Percentiles rank a stretch among this genome's conserved stretches.
phyloP scores from a whole-genome alignment of 495 filamentous ascomycete species.

The Penicillium parvum region DNA sequence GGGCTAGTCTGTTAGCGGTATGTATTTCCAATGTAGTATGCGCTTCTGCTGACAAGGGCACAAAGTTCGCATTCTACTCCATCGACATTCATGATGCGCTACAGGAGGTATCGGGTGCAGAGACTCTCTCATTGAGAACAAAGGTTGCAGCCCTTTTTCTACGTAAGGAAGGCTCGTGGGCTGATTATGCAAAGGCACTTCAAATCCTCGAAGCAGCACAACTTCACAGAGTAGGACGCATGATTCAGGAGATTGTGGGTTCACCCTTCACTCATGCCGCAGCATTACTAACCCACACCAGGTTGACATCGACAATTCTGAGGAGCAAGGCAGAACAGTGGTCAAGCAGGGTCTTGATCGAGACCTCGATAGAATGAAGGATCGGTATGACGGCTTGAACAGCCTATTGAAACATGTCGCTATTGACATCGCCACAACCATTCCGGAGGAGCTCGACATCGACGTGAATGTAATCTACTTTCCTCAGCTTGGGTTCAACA shows the following conservation, averaged over 20 bases:
- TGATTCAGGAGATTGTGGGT: constrained; percentile 61
- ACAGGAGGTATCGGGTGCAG: constrained; percentile 54
- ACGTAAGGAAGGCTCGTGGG: neutral
- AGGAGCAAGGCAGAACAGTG: constrained; percentile 66
- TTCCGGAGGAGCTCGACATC: constrained; percentile 58
- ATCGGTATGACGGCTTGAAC: constrained; percentile 70
- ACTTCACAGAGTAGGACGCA: constrained; percentile 62
- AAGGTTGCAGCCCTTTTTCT: neutral
- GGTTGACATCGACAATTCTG: constrained; percentile 81
- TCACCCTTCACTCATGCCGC: neutral
- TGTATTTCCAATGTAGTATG: constrained; percentile 5
- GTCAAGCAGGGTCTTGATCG: constrained; percentile 69
- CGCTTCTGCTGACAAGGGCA: constrained; percentile 20
- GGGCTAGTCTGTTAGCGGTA: constrained; percentile 60
- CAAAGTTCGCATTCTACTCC: constrained; percentile 61
- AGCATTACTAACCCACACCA: constrained; percentile 19
- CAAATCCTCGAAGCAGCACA: constrained; percentile 42
- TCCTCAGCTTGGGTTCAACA: constrained; percentile 86
- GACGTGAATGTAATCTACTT: constrained; percentile 80
- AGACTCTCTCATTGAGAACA: constrained; percentile 33
- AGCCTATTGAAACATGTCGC: constrained; percentile 64
- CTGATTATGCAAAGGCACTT: constrained; percentile 31
- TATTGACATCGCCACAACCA: constrained; percentile 52
- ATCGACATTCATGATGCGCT: constrained; percentile 65
- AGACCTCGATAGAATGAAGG: constrained; percentile 73